A percentile compares a stretch with the other conserved stretches of the same genome.
These are phyloP conservation scores for Arthrobotrys entomopaga DNA, from an alignment of 2,329 filamentous ascomycete species.

Conservation along the genomic window DNA sequence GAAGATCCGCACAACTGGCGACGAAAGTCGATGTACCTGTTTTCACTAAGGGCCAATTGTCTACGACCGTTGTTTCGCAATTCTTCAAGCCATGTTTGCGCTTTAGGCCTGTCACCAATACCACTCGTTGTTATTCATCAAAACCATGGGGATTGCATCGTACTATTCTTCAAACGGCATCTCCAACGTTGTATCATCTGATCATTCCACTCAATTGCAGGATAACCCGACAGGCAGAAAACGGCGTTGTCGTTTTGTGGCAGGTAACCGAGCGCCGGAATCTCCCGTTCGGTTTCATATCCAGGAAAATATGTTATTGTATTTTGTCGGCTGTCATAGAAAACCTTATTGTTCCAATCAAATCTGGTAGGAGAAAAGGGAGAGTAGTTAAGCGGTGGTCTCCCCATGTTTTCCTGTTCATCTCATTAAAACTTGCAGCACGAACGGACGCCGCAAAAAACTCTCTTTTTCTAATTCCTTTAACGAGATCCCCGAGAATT, in stretches of 20 bases:
- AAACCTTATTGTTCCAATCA: conserved; percentile 10
- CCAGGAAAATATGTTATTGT: not conserved
- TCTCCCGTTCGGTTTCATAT: conserved; percentile 29
- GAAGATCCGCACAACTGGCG: not conserved
- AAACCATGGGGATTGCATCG: conserved; percentile 30
- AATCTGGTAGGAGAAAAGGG: conserved; percentile 24
- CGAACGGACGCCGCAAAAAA: conserved; percentile 35
- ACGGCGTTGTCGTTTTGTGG: conserved; percentile 34
- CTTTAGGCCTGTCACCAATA: conserved; percentile 12
- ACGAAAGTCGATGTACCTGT: not conserved
- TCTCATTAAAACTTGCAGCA: conserved; percentile 41
- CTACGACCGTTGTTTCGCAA: conserved; percentile 1
- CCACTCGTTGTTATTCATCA: conserved; percentile 16
- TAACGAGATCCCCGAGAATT: not conserved
- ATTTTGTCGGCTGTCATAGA: conserved; percentile 26
- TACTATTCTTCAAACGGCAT: conserved; percentile 35
- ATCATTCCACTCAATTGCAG: conserved; percentile 3
- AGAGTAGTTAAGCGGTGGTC: conserved; percentile 9
- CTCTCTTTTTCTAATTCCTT: conserved; percentile 1
- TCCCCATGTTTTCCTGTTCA: conserved; percentile 37
- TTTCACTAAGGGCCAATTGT: not conserved
- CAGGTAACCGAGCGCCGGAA: conserved; percentile 35
- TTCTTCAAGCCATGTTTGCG: conserved; percentile 5
- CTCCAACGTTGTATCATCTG: conserved; percentile 14
- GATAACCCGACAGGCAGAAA: conserved; percentile 28